Conservation (phyloP, 2,329 filamentous ascomycete genomes). For the Aspergillus latus region DNA sequence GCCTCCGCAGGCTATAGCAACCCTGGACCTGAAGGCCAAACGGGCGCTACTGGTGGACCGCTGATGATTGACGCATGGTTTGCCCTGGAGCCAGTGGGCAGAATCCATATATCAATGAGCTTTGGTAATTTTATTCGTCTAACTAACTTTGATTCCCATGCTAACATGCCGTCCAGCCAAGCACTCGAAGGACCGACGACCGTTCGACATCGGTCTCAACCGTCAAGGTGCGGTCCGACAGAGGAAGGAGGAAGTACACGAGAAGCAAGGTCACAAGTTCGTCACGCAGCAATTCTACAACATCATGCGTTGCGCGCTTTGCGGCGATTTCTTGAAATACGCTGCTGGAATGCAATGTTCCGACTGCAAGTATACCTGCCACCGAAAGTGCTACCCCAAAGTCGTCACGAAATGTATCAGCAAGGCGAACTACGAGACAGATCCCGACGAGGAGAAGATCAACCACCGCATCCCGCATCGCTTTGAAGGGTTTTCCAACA, state of each 20-base stretch:
- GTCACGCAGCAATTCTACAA: constrained; percentile 99
- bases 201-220: constrained; percentile 84
- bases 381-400: constrained; percentile 93
- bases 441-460: constrained; percentile 99
- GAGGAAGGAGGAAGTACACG: constrained; percentile 95
- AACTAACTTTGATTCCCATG: neutral
- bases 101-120: constrained; percentile 86
- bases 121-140: constrained; percentile 56
- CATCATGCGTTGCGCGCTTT: constrained; percentile 98
- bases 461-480: constrained; percentile 98
- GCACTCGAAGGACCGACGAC: constrained; percentile 77
- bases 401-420: constrained; percentile 99
- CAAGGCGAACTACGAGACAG: constrained; percentile 97
- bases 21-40: constrained; percentile 27
- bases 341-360: constrained; percentile 98
- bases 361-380: constrained; percentile 99
- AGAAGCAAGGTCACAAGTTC: constrained; percentile 99
- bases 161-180: constrained; percentile 58
- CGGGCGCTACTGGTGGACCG: constrained; percentile 32
- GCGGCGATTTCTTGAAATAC: constrained; percentile 97
- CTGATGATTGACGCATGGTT: constrained; percentile 87
- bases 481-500: constrained; percentile 94
- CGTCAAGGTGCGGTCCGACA: constrained; percentile 95
- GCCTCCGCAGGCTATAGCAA: constrained; percentile 26
- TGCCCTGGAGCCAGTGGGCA: constrained; percentile 88